These are phyloP conservation scores for Blepharisma undulans DNA, from an alignment of 169 alveolate genomes.

Conservation along the genomic window DNA sequence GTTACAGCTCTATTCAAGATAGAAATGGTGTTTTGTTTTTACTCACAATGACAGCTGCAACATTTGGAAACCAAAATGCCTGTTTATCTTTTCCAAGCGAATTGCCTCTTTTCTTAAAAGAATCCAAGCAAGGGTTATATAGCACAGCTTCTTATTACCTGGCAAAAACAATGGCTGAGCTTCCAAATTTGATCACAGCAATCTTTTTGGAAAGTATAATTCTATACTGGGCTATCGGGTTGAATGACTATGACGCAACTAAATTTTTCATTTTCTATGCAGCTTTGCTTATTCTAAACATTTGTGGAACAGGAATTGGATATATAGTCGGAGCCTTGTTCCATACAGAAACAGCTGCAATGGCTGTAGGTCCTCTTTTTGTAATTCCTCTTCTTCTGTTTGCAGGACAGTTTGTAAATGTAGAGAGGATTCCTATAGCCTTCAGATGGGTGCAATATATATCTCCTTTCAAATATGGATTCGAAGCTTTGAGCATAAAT, in stretches of 20 bases:
- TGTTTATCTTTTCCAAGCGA: background rate
- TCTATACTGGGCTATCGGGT: constrained; percentile 30
- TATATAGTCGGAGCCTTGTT: constrained; percentile 21
- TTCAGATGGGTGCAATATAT: constrained; percentile 67
- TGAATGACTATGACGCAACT: background rate
- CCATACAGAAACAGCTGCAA: background rate
- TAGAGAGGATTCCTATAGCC: constrained; percentile 69
- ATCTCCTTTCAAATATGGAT: constrained; percentile 67
- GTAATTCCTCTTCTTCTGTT: constrained; percentile 57
- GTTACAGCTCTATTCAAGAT: constrained; percentile 14
- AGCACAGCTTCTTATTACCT: background rate
- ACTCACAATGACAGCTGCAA: constrained; percentile 28
- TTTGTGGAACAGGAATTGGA: constrained; percentile 31
- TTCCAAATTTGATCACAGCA: constrained; percentile 34
- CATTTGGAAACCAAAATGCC: constrained; percentile 24
- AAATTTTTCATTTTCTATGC: constrained; percentile 24
- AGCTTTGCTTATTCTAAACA: background rate
- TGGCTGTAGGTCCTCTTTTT: constrained; percentile 45
- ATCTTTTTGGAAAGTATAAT: constrained; percentile 14
- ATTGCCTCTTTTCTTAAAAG: background rate
- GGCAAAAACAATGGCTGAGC: background rate
- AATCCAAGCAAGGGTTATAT: background rate
- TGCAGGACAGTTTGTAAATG: constrained; percentile 76
- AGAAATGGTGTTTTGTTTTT: constrained; percentile 54
- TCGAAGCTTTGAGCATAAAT: constrained; percentile 50